Evolutionary conservation across 306 rosid genomes (phyloP), one percentile per base, ranked within the genome.

Genomic region (Cucumis cinereus): DNA sequence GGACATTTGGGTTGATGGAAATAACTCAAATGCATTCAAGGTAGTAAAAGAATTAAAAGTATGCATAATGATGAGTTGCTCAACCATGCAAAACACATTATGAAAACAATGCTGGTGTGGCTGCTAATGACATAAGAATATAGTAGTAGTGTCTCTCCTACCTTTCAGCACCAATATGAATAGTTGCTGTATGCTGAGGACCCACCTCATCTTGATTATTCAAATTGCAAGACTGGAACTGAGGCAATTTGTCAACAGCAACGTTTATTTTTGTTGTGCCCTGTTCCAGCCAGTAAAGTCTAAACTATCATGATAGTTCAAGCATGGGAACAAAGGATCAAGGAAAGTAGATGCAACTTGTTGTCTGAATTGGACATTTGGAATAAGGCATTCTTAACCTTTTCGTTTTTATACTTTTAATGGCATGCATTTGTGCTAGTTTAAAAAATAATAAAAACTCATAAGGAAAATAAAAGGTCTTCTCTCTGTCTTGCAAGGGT

Each of bases 141-240:
- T 63, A 38, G 52, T 66, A 1, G 49, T 66, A 1, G 26, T 66
- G 52, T 36, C 30, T 66, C 30, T 55, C 47, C 50, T 71, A 89
- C 91, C 91, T 89, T 76, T 87, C 91, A 71, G 93, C 80, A 73
- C 91, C 93, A 36, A 89, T 89, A 80, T 86, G 93, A 77, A 87
- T 87, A 16, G 93, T 87, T 74, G 87, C 87, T 73, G 79, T 67
- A 81, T 89, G 93, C 81, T 87, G 91, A 19, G 93, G 91, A 61
- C 93, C 93, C 82, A 81, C 83, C 24, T 85, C 82, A 12, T 85
- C 82, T 64, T 88, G 86, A 81, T 77, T 79, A 58, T 78, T 61
- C 60, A 83, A 47, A 77, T 85, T 85, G 81, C 91, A 89, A 79
- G 86, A 82, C 57, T 45, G 50, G 76, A 89, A 89, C 53, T 87